Evolutionary conservation across 805 yeast genomes (phyloP), one percentile per base, ranked within the genome.

Genomic region (Huiozyma sinensis): DNA sequence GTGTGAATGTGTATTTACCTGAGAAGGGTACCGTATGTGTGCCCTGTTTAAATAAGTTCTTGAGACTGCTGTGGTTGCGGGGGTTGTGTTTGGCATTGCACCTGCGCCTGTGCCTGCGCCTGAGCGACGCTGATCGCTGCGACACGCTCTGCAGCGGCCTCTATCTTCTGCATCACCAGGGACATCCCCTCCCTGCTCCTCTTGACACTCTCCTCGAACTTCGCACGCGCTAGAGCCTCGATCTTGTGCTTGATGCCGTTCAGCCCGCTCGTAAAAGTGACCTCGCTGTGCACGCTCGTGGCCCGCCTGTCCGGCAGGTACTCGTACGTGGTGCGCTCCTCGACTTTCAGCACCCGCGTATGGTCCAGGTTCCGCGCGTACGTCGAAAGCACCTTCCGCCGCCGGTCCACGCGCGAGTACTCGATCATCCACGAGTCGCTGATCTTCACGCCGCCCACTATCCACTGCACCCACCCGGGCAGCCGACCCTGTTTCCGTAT

Each of bases 321-420:
- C 10, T 63, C 49, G 60, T 83, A 89, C 2, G 66, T 69, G 24
- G 87, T 76, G 53, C 66, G 76, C 57, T 89, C 97, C 57, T 86
- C 95, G 12, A 89, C 82, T 50, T 81, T 71, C 47, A 89, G 74
- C 42, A 89, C 75, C 50, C 74, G 72, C 1, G 83, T 77, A 59
- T 90, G 96, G 58, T 90, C 97, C 40, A 89, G 64, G 60, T 89
- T 89, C 48, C 87, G 73, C 11, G 86, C 80, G 66, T 84, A 88
- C 2, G 94, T 76, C 45, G 67, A 55, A 74, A 89, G 69, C 7
- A 68, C 67, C 47, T 70, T 64, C 5, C 61, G 56, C 7, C 58
- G 52, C 1, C 90, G 86, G 60, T 89, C 83, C 17, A 89, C 81
- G 8, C 81, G 64, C 1, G 87, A 75, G 52, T 77, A 75, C 57